Base-by-base conservation (phyloP, 139 green algal genomes). In the Gonium pectorale region DNA sequence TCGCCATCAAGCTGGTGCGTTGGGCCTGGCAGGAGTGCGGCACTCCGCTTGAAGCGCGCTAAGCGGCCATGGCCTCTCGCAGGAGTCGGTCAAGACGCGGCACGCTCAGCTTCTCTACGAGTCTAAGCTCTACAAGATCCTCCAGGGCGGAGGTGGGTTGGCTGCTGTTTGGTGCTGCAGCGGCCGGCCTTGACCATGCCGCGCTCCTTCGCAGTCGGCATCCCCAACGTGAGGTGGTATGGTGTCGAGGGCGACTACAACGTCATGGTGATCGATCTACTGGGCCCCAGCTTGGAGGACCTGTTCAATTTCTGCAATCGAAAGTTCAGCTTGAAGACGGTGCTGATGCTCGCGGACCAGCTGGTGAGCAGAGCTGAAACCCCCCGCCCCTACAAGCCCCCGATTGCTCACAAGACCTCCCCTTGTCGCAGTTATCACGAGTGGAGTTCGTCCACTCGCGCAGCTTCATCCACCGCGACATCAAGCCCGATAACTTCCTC, bases 271-370 rank as follows among this genome's bases (percentile, higher is more conserved):
- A 94, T 99, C 31, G 98, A 99, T 86, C 92, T 99, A 69, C 91
- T 99, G 35, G 98, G 98, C 6, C 98, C 98, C 38, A 96, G 87
- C 70, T 87, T 99, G 73, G 98, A 99, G 86, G 98, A 99, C 89
- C 90, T 99, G 22, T 99, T 99, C 93, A 99, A 99, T 86, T 99
- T 99, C 85, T 99, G 97, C 92, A 97, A 98, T 81, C 90, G 97
- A 19, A 98, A 98, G 90, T 99, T 99, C 87, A 95, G 79, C 44
- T 87, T 99, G 26, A 99, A 99, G 90, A 99, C 97, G 43, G 96
- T 99, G 64, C 93, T 99, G 56, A 99, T 99, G 98, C 93, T 99
- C 67, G 98, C 97, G 8, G 98, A 99, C 82, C 98, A 99, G 90
- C 91, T 99, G 94, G 93, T 99, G 89, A 64, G 93, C n/a, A n/a